Conservation (phyloP, 345 rosid genomes). For the Luvunga scandens region DNA sequence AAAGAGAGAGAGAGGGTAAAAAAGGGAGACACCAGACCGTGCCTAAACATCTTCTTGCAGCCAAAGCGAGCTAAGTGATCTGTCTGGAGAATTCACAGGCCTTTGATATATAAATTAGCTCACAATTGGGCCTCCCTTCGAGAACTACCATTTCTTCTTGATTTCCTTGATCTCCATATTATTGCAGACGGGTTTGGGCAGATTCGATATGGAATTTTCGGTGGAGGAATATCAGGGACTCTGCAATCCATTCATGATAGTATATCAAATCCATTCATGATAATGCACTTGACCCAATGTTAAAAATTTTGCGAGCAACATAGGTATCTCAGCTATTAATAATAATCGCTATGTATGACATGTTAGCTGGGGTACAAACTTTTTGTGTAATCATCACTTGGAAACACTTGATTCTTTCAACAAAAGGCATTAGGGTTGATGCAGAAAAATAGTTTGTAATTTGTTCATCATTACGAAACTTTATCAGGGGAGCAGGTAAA, state of each 20-base stretch:
- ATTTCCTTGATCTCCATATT: constrained; percentile 70
- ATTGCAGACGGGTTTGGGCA: constrained; percentile 79
- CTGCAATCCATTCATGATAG: constrained; percentile 37
- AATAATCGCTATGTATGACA: no score
- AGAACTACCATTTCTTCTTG: constrained; percentile 32
- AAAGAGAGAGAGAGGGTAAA: background rate
- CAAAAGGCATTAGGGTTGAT: background rate
- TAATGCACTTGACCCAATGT: background rate
- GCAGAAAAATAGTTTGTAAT: background rate
- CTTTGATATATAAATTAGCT: background rate
- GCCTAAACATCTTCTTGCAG: background rate
- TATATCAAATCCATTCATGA: no score
- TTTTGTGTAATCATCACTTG: background rate
- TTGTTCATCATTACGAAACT: background rate
- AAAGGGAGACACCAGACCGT: background rate
- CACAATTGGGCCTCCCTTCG: background rate
- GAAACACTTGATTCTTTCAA: background rate
- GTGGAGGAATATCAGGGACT: constrained; percentile 52
- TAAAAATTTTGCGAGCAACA: background rate
- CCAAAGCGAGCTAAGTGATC: background rate
- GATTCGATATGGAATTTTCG: constrained; percentile 61
- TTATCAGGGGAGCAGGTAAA: constrained; percentile 3
- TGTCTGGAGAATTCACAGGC: background rate
- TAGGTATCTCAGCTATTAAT: no score
- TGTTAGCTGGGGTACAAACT: no score